Evolutionary conservation across 2,329 filamentous ascomycete genomes (phyloP).

Genomic region (Alternaria panax): DNA sequence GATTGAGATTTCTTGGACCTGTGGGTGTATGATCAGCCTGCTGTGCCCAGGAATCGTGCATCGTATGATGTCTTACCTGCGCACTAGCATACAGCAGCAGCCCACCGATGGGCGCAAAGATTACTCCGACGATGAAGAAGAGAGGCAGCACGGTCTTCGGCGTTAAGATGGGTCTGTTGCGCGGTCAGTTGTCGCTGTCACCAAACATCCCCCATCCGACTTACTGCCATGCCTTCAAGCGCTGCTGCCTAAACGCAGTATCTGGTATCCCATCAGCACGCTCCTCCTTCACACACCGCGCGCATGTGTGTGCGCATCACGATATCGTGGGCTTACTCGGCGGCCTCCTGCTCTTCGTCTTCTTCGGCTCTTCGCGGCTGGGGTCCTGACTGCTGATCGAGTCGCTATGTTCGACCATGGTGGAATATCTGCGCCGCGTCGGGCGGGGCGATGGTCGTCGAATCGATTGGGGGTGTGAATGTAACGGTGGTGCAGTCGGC

Average conservation of each 20-base stretch:
- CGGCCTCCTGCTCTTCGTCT: constrained; percentile 87
- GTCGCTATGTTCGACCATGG: constrained; percentile 55
- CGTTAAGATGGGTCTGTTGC: constrained; percentile 82
- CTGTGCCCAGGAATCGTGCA: no score
- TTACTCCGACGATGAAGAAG: constrained; percentile 88
- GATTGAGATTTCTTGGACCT: constrained; percentile 90
- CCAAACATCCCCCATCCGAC: constrained; percentile 48
- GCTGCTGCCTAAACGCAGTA: constrained; percentile 95
- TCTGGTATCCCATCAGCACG: constrained; percentile 62
- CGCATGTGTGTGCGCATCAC: neutral
- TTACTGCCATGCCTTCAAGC: constrained; percentile 98
- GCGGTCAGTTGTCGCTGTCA: constrained; percentile 47
- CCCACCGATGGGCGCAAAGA: constrained; percentile 93
- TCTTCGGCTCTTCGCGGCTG: constrained; percentile 58
- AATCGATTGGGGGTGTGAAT: constrained; percentile 15
- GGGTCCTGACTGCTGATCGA: constrained; percentile 54
- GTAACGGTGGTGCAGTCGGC: constrained; percentile 4
- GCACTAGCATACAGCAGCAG: constrained; percentile 85
- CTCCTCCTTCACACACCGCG: neutral
- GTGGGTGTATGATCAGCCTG: constrained; percentile 16
- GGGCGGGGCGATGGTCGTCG: constrained; percentile 32
- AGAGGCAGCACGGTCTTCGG: constrained; percentile 91
- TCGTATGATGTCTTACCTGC: constrained; percentile 70
- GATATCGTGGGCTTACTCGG: constrained; percentile 70
- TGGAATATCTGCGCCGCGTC: constrained; percentile 41